These are phyloP conservation scores for Dictyostelium purpureum DNA, from an alignment of 78 protist species.

Conservation along the genomic window DNA sequence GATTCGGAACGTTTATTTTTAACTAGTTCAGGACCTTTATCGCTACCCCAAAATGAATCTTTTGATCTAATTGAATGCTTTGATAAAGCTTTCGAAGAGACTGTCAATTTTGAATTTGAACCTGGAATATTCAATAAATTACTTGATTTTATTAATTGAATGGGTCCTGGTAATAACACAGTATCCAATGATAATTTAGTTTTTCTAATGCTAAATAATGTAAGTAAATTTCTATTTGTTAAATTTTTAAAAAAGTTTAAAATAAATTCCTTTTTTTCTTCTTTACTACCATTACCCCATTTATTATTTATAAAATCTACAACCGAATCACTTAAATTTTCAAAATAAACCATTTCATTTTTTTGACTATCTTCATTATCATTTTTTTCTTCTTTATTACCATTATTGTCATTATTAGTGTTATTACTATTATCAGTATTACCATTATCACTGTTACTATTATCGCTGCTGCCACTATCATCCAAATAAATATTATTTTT, in stretches of 20 bases:
- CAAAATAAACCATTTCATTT: neutral
- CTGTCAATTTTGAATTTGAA: neutral
- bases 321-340: neutral
- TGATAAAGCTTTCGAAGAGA: conserved; percentile 40
- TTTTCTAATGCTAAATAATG: conserved; percentile 25
- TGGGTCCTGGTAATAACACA: conserved; percentile 28
- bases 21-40: conserved; percentile 36
- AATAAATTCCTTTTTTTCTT: neutral
- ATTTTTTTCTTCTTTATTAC: neutral
- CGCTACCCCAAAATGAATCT: conserved; percentile 61
- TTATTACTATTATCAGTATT: neutral
- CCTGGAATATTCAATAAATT: conserved; percentile 24
- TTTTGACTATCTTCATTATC: neutral
- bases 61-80: conserved; percentile 59
- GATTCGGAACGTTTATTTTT: conserved; percentile 49
- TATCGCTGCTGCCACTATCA: neutral
- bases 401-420: neutral
- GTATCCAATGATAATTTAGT: conserved; percentile 31
- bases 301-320: neutral
- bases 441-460: neutral
- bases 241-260: conserved; percentile 1
- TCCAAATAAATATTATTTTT: neutral
- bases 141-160: conserved; percentile 24
- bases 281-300: neutral
- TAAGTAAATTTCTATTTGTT: conserved; percentile 13